Evolutionary conservation across 2,329 filamentous ascomycete species (phyloP).

Genomic region (Xylariaceae sp.): DNA sequence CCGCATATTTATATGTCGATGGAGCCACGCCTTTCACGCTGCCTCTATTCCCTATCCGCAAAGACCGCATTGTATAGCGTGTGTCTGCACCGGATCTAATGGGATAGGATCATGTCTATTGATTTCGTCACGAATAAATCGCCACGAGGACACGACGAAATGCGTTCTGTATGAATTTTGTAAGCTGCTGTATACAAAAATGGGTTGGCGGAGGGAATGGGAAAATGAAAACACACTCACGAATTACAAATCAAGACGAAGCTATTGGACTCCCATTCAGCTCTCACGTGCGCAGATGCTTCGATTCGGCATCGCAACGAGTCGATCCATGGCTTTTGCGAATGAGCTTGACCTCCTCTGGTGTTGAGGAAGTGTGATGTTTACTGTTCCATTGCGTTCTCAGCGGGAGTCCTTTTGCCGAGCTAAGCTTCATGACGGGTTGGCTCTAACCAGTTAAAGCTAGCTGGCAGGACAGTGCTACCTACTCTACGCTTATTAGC

Average conservation of each 20-base stretch:
- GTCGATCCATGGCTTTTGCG: neutral
- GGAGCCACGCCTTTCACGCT: slow-evolving; percentile 23
- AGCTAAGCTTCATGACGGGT: too few relatives aligned
- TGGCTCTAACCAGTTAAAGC: too few relatives aligned
- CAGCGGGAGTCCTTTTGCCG: neutral
- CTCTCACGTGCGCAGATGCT: too few relatives aligned
- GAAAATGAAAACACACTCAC: too few relatives aligned
- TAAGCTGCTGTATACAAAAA: slow-evolving; percentile 19
- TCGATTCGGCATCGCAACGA: slow-evolving; percentile 3
- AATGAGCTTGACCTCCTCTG: neutral
- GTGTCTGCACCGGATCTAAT: slow-evolving; percentile 8
- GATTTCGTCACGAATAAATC: slow-evolving; percentile 1
- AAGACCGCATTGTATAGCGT: slow-evolving; percentile 21
- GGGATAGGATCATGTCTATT: slow-evolving; percentile 1
- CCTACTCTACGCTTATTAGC: too few relatives aligned
- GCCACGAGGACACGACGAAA: slow-evolving; percentile 11
- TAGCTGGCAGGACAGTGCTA: too few relatives aligned
- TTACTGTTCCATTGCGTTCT: neutral
- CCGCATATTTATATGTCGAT: slow-evolving; percentile 23
- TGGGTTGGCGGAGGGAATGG: slow-evolving; percentile 3
- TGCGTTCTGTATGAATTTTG: slow-evolving; percentile 7
- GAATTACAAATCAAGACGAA: too few relatives aligned
- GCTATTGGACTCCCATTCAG: too few relatives aligned
- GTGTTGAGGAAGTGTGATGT: neutral
- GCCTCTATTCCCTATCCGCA: slow-evolving; percentile 25